Conservation (phyloP, 2,329 filamentous ascomycete genomes). For the Scorias spongiosa region DNA sequence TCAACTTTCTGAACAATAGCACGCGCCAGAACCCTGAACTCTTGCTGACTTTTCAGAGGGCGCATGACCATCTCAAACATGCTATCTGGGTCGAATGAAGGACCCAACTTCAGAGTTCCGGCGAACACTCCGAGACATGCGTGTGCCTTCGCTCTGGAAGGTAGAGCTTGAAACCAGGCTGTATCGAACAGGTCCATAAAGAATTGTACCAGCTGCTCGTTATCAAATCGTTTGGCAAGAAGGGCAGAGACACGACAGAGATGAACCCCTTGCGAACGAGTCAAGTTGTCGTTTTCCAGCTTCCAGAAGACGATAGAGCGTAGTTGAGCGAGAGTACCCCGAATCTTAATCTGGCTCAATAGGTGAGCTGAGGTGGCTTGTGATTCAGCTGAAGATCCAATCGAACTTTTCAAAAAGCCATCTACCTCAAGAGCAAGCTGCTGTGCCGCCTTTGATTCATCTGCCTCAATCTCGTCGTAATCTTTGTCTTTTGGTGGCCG, state of each 20-base stretch:
- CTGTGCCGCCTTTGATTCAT: too few species aligned
- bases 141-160: not conserved
- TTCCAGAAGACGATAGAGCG: not conserved
- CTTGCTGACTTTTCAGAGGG: not conserved
- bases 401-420: too few species aligned
- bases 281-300: not conserved
- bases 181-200: not conserved
- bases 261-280: not conserved
- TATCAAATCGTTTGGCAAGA: not conserved
- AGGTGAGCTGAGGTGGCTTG: not conserved
- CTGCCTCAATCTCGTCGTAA: too few species aligned
- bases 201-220: not conserved
- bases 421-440: too few species aligned
- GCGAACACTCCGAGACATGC: not conserved
- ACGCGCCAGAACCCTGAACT: not conserved
- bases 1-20: not conserved
- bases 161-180: not conserved
- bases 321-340: not conserved
- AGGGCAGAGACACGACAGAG: not conserved
- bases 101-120: not conserved
- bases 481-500: too few species aligned
- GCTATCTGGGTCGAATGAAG: not conserved
- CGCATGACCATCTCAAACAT: not conserved
- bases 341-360: not conserved
- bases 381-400: too few species aligned